Evolutionary conservation across 1,284 basidiomycete species (phyloP), one percentile per base, ranked within the genome.

Genomic region (Tetrapyrgos nigripes): DNA sequence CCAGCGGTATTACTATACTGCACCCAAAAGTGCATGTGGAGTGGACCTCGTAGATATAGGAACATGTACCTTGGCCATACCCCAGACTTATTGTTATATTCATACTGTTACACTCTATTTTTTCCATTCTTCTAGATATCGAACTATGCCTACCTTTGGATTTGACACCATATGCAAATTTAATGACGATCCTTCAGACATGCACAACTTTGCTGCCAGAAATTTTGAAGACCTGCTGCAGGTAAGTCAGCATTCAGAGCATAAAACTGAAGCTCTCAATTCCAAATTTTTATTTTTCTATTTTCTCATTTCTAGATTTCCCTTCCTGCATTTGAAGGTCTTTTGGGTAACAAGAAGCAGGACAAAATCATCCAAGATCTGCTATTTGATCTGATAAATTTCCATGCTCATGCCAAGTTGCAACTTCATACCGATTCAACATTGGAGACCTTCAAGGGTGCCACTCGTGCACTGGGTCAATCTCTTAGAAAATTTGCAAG

Each of bases 401-500:
- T 62, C 63, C 67, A 70, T 51, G 60, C 46, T 3, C 52, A 67
- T 0, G 69, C 68, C 3, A 69, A 70, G 37, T 58, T 70, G 10
- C 60, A 58, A 9, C 27, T 62, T 27, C 70, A 71, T 33, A 64
- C 63, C 0, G 58, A 60, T n/a, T 50, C 47, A 6, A 62, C 59
- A 4, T 24, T 62, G 4, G 19, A 14, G 1, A n/a, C 14, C 13
- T 27, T 59, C 6, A 21, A 44, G 3, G 4, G 4, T 11, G 21
- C 31, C 3, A 59, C 60, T 1, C 11, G n/a, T 11, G 3, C 11
- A 13, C 46, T 62, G 9, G 60, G 60, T 1, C 29, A 50, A 13
- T 14, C 31, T 19, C 23, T 61, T 6, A 40, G 59, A 9, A 5
- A 24, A 3, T 61, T 61, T 46, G 14, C 11, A 4, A 24, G 19